Evolutionary conservation across 371 early-diverging fungal species (phyloP).

Genomic region (Mortierella polycephala): DNA sequence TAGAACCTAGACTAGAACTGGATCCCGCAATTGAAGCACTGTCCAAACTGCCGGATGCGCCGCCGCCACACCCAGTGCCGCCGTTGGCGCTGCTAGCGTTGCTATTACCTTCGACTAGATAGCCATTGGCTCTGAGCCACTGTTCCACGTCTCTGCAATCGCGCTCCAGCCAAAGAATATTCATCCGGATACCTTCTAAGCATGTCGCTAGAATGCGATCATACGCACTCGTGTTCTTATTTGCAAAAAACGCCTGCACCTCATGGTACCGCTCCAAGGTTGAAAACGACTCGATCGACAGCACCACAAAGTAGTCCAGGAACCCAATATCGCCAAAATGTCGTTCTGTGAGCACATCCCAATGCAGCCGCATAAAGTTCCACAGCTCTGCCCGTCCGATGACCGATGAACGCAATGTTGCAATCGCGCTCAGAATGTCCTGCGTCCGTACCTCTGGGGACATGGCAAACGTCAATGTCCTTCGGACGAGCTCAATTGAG

Average conservation of each 20-base stretch:
- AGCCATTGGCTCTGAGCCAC: constrained; percentile 67
- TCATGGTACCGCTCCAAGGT: constrained; percentile 73
- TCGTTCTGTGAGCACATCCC: constrained; percentile 59
- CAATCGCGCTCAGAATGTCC: constrained; percentile 67
- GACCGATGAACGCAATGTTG: constrained; percentile 41
- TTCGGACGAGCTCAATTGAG: constrained; percentile 65
- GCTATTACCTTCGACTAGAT: constrained; percentile 18
- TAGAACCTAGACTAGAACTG: no score
- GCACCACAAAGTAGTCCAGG: constrained; percentile 78
- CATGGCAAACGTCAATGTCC: constrained; percentile 73
- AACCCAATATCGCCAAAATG: constrained; percentile 79
- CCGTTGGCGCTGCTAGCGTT: neutral
- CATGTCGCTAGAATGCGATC: constrained; percentile 83
- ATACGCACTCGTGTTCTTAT: constrained; percentile 78
- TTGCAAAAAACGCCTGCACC: constrained; percentile 79
- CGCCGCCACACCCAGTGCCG: neutral
- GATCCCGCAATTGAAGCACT: no score
- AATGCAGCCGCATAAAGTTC: constrained; percentile 49
- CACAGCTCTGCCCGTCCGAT: constrained; percentile 41
- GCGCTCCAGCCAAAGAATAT: constrained; percentile 83
- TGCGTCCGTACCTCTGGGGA: constrained; percentile 82
- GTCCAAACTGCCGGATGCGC: no score
- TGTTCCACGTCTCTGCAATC: constrained; percentile 76
- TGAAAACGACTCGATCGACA: constrained; percentile 77
- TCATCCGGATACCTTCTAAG: constrained; percentile 83